Evolutionary conservation across 164 flowering plant species (phyloP).

Genomic region (Vitis labrusca): DNA sequence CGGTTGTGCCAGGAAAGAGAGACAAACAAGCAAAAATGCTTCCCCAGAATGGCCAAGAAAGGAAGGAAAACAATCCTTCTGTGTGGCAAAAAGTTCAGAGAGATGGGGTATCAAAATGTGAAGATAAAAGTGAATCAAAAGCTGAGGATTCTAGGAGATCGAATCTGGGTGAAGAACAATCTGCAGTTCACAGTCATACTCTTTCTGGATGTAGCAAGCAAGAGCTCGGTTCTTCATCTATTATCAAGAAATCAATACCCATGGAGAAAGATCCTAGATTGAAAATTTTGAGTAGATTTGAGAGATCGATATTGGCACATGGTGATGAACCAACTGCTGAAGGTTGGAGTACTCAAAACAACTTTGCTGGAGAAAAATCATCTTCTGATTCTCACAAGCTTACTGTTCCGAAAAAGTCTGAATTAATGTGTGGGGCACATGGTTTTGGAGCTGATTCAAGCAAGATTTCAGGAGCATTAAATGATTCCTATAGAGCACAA

Average conservation of each 20-base stretch:
- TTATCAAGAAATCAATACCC: constrained; percentile 51
- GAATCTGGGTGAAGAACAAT: constrained; percentile 16
- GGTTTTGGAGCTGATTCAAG: constrained; percentile 17
- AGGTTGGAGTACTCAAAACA: constrained; percentile 1
- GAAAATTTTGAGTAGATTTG: constrained; percentile 15
- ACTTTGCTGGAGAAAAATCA: constrained; percentile 8
- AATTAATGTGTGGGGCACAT: neutral
- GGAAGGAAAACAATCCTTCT: constrained; percentile 36
- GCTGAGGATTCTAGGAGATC: constrained; percentile 23
- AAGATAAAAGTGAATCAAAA: constrained; percentile 24
- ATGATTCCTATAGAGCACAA: constrained; percentile 42
- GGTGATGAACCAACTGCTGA: constrained; percentile 21
- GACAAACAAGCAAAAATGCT: constrained; percentile 23
- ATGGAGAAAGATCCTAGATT: constrained; percentile 30
- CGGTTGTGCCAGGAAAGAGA: constrained; percentile 24
- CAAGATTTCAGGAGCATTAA: constrained; percentile 34
- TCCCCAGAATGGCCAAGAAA: constrained; percentile 25
- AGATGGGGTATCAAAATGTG: constrained; percentile 16
- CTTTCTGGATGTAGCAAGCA: constrained; percentile 25
- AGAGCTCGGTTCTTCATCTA: constrained; percentile 29
- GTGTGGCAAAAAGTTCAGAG: constrained; percentile 17
- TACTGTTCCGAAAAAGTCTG: constrained; percentile 15
- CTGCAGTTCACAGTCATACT: constrained; percentile 19
- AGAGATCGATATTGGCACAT: constrained; percentile 14
- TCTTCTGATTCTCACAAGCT: constrained; percentile 13